Conservation (phyloP, 179 eudicot genomes). For the Patellifolia procumbens region DNA sequence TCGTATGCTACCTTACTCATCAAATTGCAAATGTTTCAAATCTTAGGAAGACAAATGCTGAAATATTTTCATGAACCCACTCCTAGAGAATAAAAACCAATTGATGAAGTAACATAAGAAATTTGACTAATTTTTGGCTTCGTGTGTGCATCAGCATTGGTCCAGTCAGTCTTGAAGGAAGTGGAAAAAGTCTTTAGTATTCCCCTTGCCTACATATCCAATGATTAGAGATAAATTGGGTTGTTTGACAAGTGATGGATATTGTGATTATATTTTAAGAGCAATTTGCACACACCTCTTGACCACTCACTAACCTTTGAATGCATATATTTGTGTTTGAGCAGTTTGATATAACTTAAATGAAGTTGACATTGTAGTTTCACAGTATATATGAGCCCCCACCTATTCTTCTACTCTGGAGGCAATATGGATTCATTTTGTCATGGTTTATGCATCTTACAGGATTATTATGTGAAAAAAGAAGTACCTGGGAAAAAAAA, state of each 20-base stretch:
- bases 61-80: background rate
- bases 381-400: no score
- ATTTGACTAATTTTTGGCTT: background rate
- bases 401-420: background rate
- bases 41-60: background rate
- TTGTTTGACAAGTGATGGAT: background rate
- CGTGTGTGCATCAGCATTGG: background rate
- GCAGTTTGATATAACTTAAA: background rate
- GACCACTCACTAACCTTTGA: background rate
- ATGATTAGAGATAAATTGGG: background rate
- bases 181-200: background rate
- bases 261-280: background rate
- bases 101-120: background rate
- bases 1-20: background rate
- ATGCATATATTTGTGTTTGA: conserved; percentile 19
- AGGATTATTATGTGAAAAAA: conserved; percentile 23
- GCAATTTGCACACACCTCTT: background rate
- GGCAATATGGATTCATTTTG: conserved; percentile 2
- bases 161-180: background rate
- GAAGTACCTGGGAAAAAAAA: conserved; percentile 18
- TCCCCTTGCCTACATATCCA: background rate
- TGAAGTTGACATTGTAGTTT: background rate
- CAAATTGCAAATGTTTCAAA: no score
- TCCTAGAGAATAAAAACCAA: background rate
- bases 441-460: conserved; percentile 13